Percentiles rank a stretch among this genome's conserved stretches.
phyloP scores from a whole-genome alignment of 495 filamentous ascomycete species.

The Tuber calosporum region DNA sequence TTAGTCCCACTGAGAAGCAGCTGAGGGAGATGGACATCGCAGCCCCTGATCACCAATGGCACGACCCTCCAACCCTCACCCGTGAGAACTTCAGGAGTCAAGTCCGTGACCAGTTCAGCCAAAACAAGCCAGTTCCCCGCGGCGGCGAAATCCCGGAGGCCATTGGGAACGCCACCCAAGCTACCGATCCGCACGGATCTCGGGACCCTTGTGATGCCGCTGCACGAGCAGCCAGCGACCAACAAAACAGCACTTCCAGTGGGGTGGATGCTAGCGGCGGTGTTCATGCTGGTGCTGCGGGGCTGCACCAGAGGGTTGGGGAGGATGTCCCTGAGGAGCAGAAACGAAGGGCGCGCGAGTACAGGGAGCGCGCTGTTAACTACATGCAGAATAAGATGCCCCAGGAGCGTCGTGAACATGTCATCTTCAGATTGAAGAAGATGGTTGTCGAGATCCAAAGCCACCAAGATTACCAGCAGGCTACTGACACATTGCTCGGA shows the following conservation, averaged over 20 bases:
- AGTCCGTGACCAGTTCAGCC: constrained; percentile 54
- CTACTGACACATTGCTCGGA: constrained; percentile 73
- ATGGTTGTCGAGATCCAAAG: constrained; percentile 94
- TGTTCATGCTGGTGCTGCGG: constrained; percentile 47
- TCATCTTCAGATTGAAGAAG: constrained; percentile 91
- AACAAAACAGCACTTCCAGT: constrained; percentile 45
- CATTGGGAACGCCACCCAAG: constrained; percentile 52
- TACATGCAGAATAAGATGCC: constrained; percentile 81
- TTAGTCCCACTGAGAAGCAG: constrained; percentile 73
- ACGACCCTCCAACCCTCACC: constrained; percentile 74
- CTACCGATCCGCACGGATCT: constrained; percentile 49
- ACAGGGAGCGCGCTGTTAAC: constrained; percentile 55
- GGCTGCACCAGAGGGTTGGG: constrained; percentile 48
- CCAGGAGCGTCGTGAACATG: constrained; percentile 87
- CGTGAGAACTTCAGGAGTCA: constrained; percentile 63
- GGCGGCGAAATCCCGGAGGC: constrained; percentile 51
- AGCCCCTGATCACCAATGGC: constrained; percentile 87
- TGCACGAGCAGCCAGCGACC: constrained; percentile 46
- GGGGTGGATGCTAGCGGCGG: constrained; percentile 55
- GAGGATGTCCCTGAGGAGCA: constrained; percentile 56
- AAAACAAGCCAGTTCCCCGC: constrained; percentile 50
- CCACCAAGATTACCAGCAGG: constrained; percentile 83
- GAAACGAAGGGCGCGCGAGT: constrained; percentile 54
- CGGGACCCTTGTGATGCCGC: constrained; percentile 50
- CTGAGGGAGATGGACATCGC: constrained; percentile 70